Evolutionary conservation across 2,329 filamentous ascomycete genomes (phyloP).

Genomic region (Pezicula carpinea): DNA sequence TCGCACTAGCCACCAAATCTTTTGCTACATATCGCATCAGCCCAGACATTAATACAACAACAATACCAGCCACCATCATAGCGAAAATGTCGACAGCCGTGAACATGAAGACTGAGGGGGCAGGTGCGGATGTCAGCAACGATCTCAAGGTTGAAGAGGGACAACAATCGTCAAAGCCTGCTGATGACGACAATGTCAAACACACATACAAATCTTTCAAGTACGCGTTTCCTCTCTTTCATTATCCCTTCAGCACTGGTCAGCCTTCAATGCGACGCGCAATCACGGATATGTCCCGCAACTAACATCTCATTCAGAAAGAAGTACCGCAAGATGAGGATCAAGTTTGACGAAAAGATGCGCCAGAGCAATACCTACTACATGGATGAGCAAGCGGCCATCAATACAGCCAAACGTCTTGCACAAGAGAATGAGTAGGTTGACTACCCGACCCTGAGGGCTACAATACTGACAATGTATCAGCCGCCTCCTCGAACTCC

Average conservation of each 20-base stretch:
- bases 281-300: conserved; percentile 46
- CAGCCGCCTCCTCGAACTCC: conserved; percentile 82
- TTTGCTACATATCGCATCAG: no score
- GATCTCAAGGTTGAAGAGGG: conserved; percentile 11
- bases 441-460: not conserved
- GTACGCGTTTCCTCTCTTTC: conserved; percentile 29
- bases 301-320: conserved; percentile 64
- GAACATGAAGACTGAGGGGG: not conserved
- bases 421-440: conserved; percentile 89
- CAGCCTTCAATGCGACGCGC: not conserved
- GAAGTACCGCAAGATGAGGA: conserved; percentile 91
- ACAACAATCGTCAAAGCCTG: conserved; percentile 11
- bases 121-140: not conserved
- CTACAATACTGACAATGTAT: conserved; percentile 2
- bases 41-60: no score
- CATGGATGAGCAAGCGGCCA: conserved; percentile 74
- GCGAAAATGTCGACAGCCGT: not conserved
- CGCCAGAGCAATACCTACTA: conserved; percentile 78
- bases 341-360: conserved; percentile 73
- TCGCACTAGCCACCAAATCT: no score
- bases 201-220: conserved; percentile 33
- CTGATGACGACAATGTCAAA: conserved; percentile 17
- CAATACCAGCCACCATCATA: no score
- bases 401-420: conserved; percentile 75
- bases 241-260: not conserved